Evolutionary conservation across 345 rosid species (phyloP).

Genomic region (Hibiscus syriacus): DNA sequence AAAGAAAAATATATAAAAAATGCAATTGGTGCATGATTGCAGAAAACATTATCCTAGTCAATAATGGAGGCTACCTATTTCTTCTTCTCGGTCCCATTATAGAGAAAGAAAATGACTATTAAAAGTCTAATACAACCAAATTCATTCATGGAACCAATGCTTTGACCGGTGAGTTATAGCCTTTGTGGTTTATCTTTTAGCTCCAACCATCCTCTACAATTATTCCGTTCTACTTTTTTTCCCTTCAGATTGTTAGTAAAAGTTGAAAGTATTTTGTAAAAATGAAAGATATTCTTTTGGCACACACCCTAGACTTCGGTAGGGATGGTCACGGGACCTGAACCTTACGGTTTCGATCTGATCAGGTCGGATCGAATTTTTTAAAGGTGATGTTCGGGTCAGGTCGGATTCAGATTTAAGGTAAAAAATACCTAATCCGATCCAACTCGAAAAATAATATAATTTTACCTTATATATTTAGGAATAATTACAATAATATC

Average conservation of each 20-base stretch:
- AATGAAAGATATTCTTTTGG: neutral
- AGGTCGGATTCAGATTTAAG: too few relatives aligned
- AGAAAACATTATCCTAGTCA: neutral
- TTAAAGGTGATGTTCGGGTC: too few relatives aligned
- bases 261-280: neutral
- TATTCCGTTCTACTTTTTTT: neutral
- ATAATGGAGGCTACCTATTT: constrained; percentile 5
- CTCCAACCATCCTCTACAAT: neutral
- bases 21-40: neutral
- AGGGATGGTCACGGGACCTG: too few relatives aligned
- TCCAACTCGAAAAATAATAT: too few relatives aligned
- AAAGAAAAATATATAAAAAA: neutral
- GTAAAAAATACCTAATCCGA: too few relatives aligned
- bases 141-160: neutral
- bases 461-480: too few relatives aligned
- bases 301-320: too few relatives aligned
- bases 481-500: too few relatives aligned
- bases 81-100: neutral
- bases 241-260: neutral
- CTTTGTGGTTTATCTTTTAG: neutral
- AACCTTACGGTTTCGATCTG: too few relatives aligned
- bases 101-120: neutral
- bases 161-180: neutral
- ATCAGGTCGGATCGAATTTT: too few relatives aligned
- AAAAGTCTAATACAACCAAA: neutral